Conservation (phyloP, 2,329 filamentous ascomycete species). For the Exophiala calicioides region DNA sequence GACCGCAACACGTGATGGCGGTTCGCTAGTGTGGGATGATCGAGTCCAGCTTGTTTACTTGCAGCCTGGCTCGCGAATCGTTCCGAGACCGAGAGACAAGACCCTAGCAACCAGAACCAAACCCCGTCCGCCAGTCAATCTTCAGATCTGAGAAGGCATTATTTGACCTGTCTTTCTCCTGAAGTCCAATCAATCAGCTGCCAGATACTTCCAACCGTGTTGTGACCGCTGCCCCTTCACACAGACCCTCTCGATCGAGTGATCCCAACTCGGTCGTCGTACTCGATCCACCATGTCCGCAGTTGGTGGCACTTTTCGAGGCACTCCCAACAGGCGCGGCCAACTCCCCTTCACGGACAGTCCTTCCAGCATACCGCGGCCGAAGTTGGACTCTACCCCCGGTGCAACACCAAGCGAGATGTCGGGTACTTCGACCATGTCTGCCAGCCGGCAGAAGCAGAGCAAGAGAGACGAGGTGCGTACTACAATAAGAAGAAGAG, state of each 20-base stretch:
- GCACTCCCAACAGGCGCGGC: constrained; percentile 56
- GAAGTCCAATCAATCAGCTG: background rate
- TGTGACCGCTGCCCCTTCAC: constrained; percentile 5
- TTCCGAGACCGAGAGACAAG: no score
- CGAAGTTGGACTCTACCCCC: constrained; percentile 55
- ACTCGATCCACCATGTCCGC: constrained; percentile 26
- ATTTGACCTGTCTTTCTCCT: background rate
- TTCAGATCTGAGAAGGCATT: background rate
- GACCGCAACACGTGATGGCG: no score
- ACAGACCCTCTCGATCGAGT: constrained; percentile 10
- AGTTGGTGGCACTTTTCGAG: constrained; percentile 55
- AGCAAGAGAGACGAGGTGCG: constrained; percentile 96
- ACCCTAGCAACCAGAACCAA: no score
- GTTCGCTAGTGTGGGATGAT: no score
- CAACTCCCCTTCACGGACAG: constrained; percentile 57
- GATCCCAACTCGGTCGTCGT: constrained; percentile 1
- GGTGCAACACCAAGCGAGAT: constrained; percentile 52
- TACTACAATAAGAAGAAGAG: constrained; percentile 29
- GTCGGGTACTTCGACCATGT: constrained; percentile 67
- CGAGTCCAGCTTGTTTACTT: no score
- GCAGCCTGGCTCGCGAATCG: no score
- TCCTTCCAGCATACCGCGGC: constrained; percentile 63
- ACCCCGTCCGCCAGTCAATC: background rate
- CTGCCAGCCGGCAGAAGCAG: constrained; percentile 93
- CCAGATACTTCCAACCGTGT: constrained; percentile 1